Evolutionary conservation across 768 basidiomycete genomes (phyloP).

Genomic region (Suillus ampliporus): DNA sequence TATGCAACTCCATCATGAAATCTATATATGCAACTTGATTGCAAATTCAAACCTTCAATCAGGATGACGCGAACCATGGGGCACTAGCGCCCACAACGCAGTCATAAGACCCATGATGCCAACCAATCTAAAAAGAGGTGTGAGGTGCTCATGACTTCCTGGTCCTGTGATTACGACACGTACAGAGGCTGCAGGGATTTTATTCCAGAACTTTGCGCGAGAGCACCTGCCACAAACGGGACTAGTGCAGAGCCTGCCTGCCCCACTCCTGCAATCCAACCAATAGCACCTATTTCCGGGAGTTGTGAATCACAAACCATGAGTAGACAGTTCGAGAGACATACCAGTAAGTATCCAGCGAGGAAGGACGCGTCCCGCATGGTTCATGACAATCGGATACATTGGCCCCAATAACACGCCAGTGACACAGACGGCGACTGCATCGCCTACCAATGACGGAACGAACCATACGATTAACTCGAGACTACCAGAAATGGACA

Average conservation of each 20-base stretch:
- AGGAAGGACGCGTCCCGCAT: slow-evolving; percentile 70
- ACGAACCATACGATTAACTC: slow-evolving; percentile 65
- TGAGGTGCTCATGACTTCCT: not conserved
- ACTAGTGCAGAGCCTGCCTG: slow-evolving; percentile 74
- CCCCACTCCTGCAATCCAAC: slow-evolving; percentile 72
- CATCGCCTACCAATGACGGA: slow-evolving; percentile 56
- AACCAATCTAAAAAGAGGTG: no score
- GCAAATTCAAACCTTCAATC: slow-evolving; percentile 7
- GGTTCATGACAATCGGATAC: slow-evolving; percentile 69
- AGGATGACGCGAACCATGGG: slow-evolving; percentile 19
- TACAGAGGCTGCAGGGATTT: slow-evolving; percentile 43
- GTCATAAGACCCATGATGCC: slow-evolving; percentile 43
- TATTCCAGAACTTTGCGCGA: slow-evolving; percentile 65
- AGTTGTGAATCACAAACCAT: not conserved
- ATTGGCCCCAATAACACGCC: slow-evolving; percentile 60
- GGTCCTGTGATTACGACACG: slow-evolving; percentile 15
- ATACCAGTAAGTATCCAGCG: slow-evolving; percentile 64
- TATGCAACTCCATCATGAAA: not conserved
- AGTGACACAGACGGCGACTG: slow-evolving; percentile 59
- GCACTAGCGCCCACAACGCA: slow-evolving; percentile 39
- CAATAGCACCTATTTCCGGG: slow-evolving; percentile 52
- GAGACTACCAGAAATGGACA: slow-evolving; percentile 43
- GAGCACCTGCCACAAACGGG: slow-evolving; percentile 75
- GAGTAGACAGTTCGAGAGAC: not conserved
- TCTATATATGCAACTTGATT: not conserved